Percentiles rank a stretch among this genome's conserved stretches.
Evolutionary conservation across 1,139 yeast species (phyloP).

Genomic region (Yamadazyma sp.): DNA sequence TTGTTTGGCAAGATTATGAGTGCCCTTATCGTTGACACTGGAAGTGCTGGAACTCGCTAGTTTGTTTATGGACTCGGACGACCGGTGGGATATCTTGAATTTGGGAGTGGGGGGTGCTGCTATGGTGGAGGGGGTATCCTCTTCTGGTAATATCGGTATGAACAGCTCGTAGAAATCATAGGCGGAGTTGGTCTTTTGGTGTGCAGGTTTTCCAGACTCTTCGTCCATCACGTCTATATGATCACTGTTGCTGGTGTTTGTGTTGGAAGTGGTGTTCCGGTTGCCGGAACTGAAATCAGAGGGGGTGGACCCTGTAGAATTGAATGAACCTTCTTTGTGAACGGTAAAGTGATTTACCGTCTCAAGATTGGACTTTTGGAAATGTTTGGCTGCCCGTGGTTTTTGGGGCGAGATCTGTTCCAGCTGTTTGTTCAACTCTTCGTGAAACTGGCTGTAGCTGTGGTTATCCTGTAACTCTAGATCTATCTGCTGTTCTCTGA

Average conservation of each 20-base stretch:
- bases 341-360: neutral
- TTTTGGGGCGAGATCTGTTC: neutral
- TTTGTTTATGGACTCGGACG: slow-evolving; percentile 11
- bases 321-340: slow-evolving; percentile 3
- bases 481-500: slow-evolving; percentile 30
- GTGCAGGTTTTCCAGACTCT: slow-evolving; percentile 4
- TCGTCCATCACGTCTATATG: slow-evolving; percentile 2
- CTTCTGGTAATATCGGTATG: slow-evolving; percentile 37
- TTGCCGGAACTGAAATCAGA: slow-evolving; percentile 3
- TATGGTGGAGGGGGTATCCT: neutral
- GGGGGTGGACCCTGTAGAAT: slow-evolving; percentile 5
- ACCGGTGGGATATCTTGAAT: slow-evolving; percentile 9
- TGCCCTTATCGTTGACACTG: slow-evolving; percentile 17
- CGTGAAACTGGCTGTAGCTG: slow-evolving; percentile 38
- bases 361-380: neutral
- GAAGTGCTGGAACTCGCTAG: slow-evolving; percentile 6
- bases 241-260: slow-evolving; percentile 7
- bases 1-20: slow-evolving; percentile 45
- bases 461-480: slow-evolving; percentile 39
- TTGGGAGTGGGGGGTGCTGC: slow-evolving; percentile 13
- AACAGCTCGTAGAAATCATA: slow-evolving; percentile 47
- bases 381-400: neutral
- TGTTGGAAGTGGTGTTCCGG: slow-evolving; percentile 6
- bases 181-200: slow-evolving; percentile 25
- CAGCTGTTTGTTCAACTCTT: slow-evolving; percentile 28